Conservation (phyloP, 257 asterid species). For the Solanum paucissectum region DNA sequence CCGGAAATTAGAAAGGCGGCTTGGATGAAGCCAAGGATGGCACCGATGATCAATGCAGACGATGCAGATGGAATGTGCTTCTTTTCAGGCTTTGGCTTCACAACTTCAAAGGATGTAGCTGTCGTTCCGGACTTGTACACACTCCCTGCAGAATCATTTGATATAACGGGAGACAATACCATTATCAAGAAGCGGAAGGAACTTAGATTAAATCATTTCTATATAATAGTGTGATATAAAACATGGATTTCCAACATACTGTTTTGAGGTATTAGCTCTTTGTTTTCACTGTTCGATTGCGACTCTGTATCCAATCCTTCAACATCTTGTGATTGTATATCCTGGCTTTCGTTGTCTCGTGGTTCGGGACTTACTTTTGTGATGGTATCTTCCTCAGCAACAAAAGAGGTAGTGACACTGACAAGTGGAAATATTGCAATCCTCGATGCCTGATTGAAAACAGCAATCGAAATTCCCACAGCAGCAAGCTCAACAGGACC, state of each 20-base stretch:
- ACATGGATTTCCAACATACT: constrained; percentile 14
- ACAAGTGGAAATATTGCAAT: constrained; percentile 65
- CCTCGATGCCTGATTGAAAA: constrained; percentile 59
- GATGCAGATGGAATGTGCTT: constrained; percentile 62
- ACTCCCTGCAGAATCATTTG: constrained; percentile 19
- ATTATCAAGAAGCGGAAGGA: neutral
- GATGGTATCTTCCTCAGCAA: constrained; percentile 55
- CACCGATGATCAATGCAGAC: constrained; percentile 63
- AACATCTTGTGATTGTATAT: neutral
- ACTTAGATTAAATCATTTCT: neutral
- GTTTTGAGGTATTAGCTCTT: constrained; percentile 34
- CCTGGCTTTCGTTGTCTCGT: constrained; percentile 3
- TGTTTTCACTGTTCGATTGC: constrained; percentile 23
- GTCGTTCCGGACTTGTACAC: neutral
- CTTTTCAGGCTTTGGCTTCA: constrained; percentile 18
- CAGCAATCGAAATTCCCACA: constrained; percentile 64
- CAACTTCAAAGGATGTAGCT: constrained; percentile 17
- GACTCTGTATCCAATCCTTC: constrained; percentile 23
- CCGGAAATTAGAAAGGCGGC: constrained; percentile 38
- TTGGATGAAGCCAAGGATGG: constrained; percentile 53
- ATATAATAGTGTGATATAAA: neutral
- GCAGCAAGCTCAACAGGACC: constrained; percentile 66
- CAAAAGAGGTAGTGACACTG: constrained; percentile 60
- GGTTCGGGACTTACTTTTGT: neutral
- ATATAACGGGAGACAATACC: neutral